Percentiles rank a stretch among this genome's conserved stretches.
phyloP scores from a whole-genome alignment of 371 early-diverging fungal genomes.

The Umbelopsis sp. region DNA sequence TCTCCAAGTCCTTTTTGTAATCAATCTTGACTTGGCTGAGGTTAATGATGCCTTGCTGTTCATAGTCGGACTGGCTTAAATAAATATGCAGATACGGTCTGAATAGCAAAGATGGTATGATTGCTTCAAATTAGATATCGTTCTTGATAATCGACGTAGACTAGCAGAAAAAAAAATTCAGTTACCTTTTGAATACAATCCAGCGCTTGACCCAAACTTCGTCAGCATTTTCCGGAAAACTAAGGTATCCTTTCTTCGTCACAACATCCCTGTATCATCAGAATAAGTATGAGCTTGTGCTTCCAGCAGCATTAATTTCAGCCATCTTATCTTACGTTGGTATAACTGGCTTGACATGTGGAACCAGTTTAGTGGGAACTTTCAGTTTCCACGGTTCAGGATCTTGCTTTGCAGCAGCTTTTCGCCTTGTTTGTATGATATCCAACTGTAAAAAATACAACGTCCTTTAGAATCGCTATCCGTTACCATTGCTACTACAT shows the following conservation, averaged over 20 bases:
- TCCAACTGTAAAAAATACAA: background rate
- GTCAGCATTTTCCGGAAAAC: slow-evolving; percentile 42
- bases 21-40: slow-evolving; percentile 67
- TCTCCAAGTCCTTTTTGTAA: slow-evolving; percentile 59
- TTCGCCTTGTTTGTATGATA: slow-evolving; percentile 27
- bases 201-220: slow-evolving; percentile 40
- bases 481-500: background rate
- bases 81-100: slow-evolving; percentile 80
- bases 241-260: slow-evolving; percentile 57
- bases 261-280: slow-evolving; percentile 44
- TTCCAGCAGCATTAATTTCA: too few species aligned
- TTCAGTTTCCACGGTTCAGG: slow-evolving; percentile 22
- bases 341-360: slow-evolving; percentile 39
- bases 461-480: background rate
- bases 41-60: slow-evolving; percentile 69
- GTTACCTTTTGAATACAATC: slow-evolving; percentile 44
- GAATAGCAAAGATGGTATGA: background rate
- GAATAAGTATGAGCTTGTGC: too few species aligned
- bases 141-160: too few species aligned
- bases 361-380: slow-evolving; percentile 30
- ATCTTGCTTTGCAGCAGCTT: slow-evolving; percentile 36
- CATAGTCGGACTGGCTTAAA: slow-evolving; percentile 55
- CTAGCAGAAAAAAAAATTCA: too few species aligned
- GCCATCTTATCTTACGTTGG: slow-evolving; percentile 31
- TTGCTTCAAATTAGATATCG: too few species aligned